A percentile compares a stretch with the other conserved stretches of the same genome.
phyloP scores from a whole-genome alignment of 176 grass and related monocot species.

The Microstegium vimineum region DNA sequence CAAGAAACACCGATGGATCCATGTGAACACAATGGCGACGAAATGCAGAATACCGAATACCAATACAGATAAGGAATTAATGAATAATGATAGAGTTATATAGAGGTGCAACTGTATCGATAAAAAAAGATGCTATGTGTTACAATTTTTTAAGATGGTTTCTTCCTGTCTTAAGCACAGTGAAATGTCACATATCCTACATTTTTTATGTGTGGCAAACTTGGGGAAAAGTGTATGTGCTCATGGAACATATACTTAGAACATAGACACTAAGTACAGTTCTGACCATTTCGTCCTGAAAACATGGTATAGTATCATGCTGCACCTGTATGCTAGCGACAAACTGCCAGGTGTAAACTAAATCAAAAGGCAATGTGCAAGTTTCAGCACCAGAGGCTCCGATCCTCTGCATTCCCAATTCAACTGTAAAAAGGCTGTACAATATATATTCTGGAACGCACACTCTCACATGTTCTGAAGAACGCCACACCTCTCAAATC shows the following conservation, averaged over 20 bases:
- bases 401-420: constrained; percentile 15
- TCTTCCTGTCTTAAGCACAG: not conserved
- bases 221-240: not conserved
- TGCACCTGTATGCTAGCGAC: no score
- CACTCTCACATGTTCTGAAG: constrained; percentile 6
- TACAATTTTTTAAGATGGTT: not conserved
- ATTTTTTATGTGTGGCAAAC: not conserved
- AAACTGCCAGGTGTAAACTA: not conserved
- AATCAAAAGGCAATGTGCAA: not conserved
- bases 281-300: not conserved
- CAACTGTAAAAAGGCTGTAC: constrained; percentile 29
- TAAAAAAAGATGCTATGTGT: not conserved
- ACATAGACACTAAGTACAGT: not conserved
- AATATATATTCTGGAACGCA: constrained; percentile 22
- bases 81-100: not conserved
- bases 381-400: constrained; percentile 21
- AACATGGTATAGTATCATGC: constrained; percentile 1
- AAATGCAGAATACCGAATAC: not conserved
- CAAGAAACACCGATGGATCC: not conserved
- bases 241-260: not conserved
- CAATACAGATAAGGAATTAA: not conserved
- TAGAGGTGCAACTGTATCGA: not conserved
- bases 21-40: not conserved
- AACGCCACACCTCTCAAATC: constrained; percentile 24
- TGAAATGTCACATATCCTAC: not conserved